Evolutionary conservation across 75 land plant genomes (phyloP).

Genomic region (Chamaecyparis obtusa): DNA sequence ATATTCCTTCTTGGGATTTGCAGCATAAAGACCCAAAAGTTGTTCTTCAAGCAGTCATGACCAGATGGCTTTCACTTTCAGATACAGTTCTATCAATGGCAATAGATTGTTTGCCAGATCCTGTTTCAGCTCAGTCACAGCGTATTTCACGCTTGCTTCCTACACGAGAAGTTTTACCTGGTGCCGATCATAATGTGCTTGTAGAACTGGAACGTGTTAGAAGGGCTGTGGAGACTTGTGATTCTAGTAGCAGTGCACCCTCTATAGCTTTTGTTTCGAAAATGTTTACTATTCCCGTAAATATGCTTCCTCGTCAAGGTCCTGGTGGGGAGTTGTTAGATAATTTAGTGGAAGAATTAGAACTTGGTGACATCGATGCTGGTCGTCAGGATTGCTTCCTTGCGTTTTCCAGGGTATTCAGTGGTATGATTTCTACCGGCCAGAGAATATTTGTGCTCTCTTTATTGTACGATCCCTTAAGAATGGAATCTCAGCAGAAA

Average conservation of each 20-base stretch:
- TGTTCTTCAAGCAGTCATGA: constrained; percentile 84
- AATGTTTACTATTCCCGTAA: constrained; percentile 87
- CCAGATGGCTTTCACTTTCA: constrained; percentile 89
- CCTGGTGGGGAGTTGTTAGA: constrained; percentile 52
- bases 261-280: constrained; percentile 91
- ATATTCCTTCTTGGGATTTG: constrained; percentile 70
- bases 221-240: constrained; percentile 69
- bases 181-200: constrained; percentile 30
- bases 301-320: constrained; percentile 67
- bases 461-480: constrained; percentile 75
- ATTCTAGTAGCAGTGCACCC: constrained; percentile 64
- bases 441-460: constrained; percentile 84
- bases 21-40: constrained; percentile 76
- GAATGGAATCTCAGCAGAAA: constrained; percentile 45
- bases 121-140: constrained; percentile 63
- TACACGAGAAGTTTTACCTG: constrained; percentile 26
- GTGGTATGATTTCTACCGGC: constrained; percentile 69
- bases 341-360: constrained; percentile 31
- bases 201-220: constrained; percentile 63
- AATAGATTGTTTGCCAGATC: constrained; percentile 78
- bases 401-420: constrained; percentile 92
- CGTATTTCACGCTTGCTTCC: constrained; percentile 70
- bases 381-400: constrained; percentile 74
- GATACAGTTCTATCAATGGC: constrained; percentile 80
- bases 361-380: constrained; percentile 58